Percentiles rank a stretch among this genome's conserved stretches.
These are phyloP conservation scores for Cyberlindnera mississippiensis DNA, from an alignment of 805 yeast species.

Conservation along the genomic window DNA sequence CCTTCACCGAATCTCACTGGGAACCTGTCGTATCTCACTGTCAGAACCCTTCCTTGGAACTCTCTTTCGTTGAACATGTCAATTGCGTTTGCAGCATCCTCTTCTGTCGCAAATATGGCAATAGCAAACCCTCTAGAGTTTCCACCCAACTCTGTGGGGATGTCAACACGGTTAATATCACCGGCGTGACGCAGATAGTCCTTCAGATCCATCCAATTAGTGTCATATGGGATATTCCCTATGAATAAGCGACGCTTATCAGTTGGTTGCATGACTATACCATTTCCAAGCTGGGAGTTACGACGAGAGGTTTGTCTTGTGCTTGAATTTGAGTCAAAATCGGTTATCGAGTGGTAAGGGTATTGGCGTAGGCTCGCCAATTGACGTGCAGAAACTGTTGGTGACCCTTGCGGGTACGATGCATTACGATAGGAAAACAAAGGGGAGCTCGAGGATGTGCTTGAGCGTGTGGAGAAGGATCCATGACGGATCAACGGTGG, in stretches of 20 bases:
- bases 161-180: conserved; percentile 31
- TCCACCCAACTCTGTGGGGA: conserved; percentile 36
- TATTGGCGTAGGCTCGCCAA: conserved; percentile 21
- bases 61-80: conserved; percentile 43
- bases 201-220: conserved; percentile 38
- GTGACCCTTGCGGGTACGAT: conserved; percentile 12
- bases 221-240: conserved; percentile 52
- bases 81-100: conserved; percentile 47
- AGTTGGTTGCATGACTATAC: too few species aligned
- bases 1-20: conserved; percentile 33
- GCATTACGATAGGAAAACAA: neutral
- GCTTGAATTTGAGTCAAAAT: conserved; percentile 8
- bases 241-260: conserved; percentile 45
- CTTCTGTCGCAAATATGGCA: conserved; percentile 45
- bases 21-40: conserved; percentile 57
- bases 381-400: conserved; percentile 20
- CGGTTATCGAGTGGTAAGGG: conserved; percentile 23
- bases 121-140: conserved; percentile 60
- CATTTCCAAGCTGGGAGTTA: neutral
- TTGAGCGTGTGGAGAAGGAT: too few species aligned
- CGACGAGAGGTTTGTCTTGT: neutral
- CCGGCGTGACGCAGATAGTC: conserved; percentile 32
- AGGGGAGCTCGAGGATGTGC: too few species aligned
- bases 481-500: too few species aligned
- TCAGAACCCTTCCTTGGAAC: conserved; percentile 58